phyloP scores from a whole-genome alignment of 768 basidiomycete species.

The Dictyophora rubrovolvata region DNA sequence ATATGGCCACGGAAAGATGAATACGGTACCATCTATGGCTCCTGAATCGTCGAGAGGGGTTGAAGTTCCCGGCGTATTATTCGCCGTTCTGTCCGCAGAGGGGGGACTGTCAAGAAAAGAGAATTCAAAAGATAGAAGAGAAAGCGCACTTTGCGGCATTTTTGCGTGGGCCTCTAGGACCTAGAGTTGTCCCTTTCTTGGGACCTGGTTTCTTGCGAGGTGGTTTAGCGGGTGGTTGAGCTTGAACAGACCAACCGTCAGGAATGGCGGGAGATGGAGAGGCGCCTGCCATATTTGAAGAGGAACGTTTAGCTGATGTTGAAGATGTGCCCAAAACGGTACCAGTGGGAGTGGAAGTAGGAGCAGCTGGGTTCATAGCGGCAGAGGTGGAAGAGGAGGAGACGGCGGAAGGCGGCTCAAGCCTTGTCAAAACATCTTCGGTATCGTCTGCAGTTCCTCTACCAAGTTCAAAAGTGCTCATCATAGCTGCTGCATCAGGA shows the following conservation, averaged over 20 bases:
- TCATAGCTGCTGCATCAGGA: slow-evolving; percentile 10
- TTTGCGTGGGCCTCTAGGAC: slow-evolving; percentile 7
- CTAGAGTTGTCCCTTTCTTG: slow-evolving; percentile 30
- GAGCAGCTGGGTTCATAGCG: slow-evolving; percentile 18
- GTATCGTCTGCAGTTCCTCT: not conserved
- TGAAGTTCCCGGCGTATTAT: not conserved
- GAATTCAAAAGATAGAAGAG: not conserved
- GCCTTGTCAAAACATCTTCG: not conserved
- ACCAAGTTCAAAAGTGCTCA: slow-evolving; percentile 10
- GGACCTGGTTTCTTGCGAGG: slow-evolving; percentile 41
- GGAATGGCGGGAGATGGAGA: slow-evolving; percentile 30
- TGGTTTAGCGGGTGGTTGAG: slow-evolving; percentile 23
- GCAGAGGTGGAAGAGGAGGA: slow-evolving; percentile 19
- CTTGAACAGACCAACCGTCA: slow-evolving; percentile 31
- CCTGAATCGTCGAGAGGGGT: slow-evolving; percentile 4
- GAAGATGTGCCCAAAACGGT: not conserved
- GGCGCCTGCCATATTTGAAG: slow-evolving; percentile 21
- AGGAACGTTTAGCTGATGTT: slow-evolving; percentile 1
- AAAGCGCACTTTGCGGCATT: slow-evolving; percentile 4
- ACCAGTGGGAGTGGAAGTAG: slow-evolving; percentile 24
- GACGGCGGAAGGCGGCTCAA: not conserved
- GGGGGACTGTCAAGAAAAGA: not conserved
- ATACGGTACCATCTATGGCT: not conserved
- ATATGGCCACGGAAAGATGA: not conserved
- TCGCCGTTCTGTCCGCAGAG: not conserved